Base-by-base conservation (phyloP, 208 protist species). In the Trypanosomatidae sp. region DNA sequence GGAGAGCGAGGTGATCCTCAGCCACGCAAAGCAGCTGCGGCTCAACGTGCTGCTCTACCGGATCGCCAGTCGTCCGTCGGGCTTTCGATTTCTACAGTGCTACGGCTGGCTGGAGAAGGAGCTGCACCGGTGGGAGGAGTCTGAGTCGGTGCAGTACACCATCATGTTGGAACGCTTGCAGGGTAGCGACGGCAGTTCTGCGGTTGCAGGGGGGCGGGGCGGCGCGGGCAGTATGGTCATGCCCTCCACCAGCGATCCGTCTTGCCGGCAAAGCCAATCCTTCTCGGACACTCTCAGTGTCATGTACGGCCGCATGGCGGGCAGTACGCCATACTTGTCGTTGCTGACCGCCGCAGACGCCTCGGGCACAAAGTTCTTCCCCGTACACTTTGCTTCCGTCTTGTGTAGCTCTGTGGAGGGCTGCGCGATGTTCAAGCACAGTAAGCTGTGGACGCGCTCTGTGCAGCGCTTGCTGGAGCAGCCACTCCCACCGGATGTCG, bases 71-170 rank as follows among this genome's bases (percentile, higher is more conserved):
- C 82, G 89, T 25, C 83, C 89, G 2, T 83, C 82, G 13, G 93
- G 92, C 13, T 93, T 94, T 66, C 88, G 86, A 68, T 97, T 97
- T 78, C 74, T 97, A 30, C 88, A 95, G 56, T 90, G 74, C 70
- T 94, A 94, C 71, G 89, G 89, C 28, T 97, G 93, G 93, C 84
- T 95, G 19, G 85, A 93, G 65, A 74, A 86, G 79, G 90, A 97
- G 81, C 79, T 97, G 72, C 79, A 80, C 15, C 82, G 82, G n/a
- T 97, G 93, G 91, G 90, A 95, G 79, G 76, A 74, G 39, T 70
- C 79, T 9, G 88, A 90, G 53, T 91, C 89, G 6, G 79, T 81
- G 17, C 73, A 82, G 62, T 91, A 93, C 62, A 84, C 84, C 13
- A 28, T 73, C 50, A 66, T 82, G 76, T 62, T 97, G 46, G 81